These are phyloP conservation scores for Venturia pyrina DNA, from an alignment of 2,329 filamentous ascomycete species.

Conservation along the genomic window DNA sequence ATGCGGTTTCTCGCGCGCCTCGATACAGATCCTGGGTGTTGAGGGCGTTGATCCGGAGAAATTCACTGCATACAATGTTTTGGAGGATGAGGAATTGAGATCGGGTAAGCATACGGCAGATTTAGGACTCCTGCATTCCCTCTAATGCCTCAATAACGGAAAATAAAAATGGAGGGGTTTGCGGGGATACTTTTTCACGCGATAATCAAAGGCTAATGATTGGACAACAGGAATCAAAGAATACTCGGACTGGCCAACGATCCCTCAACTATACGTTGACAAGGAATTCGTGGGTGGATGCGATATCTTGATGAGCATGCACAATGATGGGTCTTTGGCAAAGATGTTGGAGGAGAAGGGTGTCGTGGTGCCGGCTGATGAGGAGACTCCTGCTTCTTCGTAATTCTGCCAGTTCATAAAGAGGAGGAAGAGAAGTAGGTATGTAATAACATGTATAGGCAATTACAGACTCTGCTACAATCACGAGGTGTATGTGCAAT, in stretches of 20 bases:
- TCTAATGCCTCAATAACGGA: not conserved
- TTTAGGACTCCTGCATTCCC: not conserved
- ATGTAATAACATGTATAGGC: not conserved
- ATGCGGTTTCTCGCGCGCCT: conserved; percentile 92
- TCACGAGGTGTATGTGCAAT: too few species aligned
- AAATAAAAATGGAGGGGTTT: not conserved
- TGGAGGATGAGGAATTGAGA: conserved; percentile 82
- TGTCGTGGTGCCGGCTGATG: conserved; percentile 52
- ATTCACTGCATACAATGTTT: conserved; percentile 96
- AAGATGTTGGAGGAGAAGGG: conserved; percentile 88
- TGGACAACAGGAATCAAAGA: conserved; percentile 78
- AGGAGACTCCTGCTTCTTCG: conserved; percentile 9
- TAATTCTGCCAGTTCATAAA: not conserved
- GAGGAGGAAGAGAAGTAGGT: not conserved
- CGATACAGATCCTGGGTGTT: conserved; percentile 86
- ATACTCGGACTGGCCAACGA: conserved; percentile 98
- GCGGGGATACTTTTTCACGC: not conserved
- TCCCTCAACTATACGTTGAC: conserved; percentile 89
- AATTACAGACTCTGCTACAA: not conserved
- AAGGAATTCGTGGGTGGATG: conserved; percentile 97
- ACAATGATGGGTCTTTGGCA: conserved; percentile 86
- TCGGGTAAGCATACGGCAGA: conserved; percentile 46
- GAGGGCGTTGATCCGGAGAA: conserved; percentile 93
- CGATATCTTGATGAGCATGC: conserved; percentile 94
- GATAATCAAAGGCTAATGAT: conserved; percentile 13